These are phyloP conservation scores for Coemansia sp. DNA, from an alignment of 192 early-diverging fungal species.

Conservation along the genomic window DNA sequence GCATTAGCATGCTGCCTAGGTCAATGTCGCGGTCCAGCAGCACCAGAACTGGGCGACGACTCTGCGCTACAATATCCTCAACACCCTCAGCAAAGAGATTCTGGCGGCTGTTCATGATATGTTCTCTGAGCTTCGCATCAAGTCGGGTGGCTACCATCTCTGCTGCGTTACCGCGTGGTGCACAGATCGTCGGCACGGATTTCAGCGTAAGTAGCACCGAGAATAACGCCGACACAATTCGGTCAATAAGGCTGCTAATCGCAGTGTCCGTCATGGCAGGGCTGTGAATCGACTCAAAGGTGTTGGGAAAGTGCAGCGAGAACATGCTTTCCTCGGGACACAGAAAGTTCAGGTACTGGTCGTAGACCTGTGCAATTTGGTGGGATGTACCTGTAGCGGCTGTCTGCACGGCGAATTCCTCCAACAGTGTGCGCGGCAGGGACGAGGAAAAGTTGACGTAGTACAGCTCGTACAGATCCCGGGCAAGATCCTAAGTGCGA, in stretches of 20 bases:
- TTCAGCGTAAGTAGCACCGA: constrained; percentile 91
- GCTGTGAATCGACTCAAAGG: constrained; percentile 84
- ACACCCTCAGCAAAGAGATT: constrained; percentile 75
- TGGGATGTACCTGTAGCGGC: constrained; percentile 73
- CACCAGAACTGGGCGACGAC: constrained; percentile 77
- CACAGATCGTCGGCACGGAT: constrained; percentile 88
- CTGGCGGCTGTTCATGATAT: constrained; percentile 84
- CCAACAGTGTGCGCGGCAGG: constrained; percentile 84
- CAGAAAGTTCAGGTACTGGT: constrained; percentile 96
- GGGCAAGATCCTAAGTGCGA: constrained; percentile 68
- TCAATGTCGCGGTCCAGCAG: constrained; percentile 93
- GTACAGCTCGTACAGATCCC: constrained; percentile 92
- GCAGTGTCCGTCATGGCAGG: constrained; percentile 77
- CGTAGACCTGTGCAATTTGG: constrained; percentile 88
- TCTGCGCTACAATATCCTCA: constrained; percentile 57
- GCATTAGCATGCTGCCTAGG: constrained; percentile 86
- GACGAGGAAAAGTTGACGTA: constrained; percentile 94
- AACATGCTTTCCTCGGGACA: constrained; percentile 93
- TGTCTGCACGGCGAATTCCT: constrained; percentile 90
- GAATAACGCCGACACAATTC: constrained; percentile 81
- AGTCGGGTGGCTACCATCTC: constrained; percentile 92
- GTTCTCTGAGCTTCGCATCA: constrained; percentile 88
- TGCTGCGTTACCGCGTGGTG: constrained; percentile 88
- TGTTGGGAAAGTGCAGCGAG: constrained; percentile 79
- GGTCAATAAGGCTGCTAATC: constrained; percentile 81